These are phyloP conservation scores for Solanum dulcamara DNA, from an alignment of 257 asterid species.

Conservation along the genomic window DNA sequence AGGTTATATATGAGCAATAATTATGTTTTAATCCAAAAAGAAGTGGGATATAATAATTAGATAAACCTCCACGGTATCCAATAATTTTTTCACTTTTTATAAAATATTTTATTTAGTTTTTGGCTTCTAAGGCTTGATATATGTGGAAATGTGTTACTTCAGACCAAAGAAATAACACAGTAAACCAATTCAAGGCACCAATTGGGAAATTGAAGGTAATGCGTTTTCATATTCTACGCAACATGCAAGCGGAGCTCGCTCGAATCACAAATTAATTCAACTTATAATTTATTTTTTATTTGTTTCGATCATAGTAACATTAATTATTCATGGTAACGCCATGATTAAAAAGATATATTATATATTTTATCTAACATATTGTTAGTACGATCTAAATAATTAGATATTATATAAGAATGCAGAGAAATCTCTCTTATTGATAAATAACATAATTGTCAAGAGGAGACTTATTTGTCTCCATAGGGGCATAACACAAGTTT, in stretches of 20 bases:
- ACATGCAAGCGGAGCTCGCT: no score
- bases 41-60: neutral
- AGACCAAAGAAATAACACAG: neutral
- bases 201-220: neutral
- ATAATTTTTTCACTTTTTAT: neutral
- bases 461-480: neutral
- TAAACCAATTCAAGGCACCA: neutral
- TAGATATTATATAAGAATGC: neutral
- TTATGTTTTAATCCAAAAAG: neutral
- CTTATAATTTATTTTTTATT: neutral
- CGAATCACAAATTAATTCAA: neutral
- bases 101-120: neutral
- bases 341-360: no score
- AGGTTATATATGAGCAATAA: neutral
- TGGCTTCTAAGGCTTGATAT: neutral
- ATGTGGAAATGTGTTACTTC: neutral
- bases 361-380: neutral
- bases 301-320: neutral
- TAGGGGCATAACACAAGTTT: neutral
- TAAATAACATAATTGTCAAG: neutral
- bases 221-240: neutral
- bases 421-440: neutral
- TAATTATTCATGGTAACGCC: neutral
- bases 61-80: neutral
- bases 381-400: neutral